These are phyloP conservation scores for Cladosporium sp. DNA, from an alignment of 2,329 filamentous ascomycete species.

Conservation along the genomic window DNA sequence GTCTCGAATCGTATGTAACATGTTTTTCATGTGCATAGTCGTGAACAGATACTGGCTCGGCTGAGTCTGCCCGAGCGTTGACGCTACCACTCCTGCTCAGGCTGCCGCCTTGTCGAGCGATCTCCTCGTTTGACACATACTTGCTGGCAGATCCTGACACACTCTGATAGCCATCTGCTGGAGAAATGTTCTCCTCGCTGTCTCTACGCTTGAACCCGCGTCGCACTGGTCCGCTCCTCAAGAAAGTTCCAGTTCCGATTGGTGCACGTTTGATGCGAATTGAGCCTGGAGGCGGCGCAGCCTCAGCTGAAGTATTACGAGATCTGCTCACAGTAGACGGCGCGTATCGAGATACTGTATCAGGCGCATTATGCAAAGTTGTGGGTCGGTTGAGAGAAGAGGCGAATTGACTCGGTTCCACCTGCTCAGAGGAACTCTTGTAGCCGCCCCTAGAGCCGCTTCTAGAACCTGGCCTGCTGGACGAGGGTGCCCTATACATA, in stretches of 20 bases:
- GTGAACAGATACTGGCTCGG: conserved; percentile 32
- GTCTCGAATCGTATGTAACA: conserved; percentile 21
- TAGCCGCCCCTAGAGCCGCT: conserved; percentile 25
- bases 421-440: conserved; percentile 6
- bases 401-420: conserved; percentile 3
- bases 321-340: conserved; percentile 46
- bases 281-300: conserved; percentile 64
- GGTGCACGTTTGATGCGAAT: conserved; percentile 74
- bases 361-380: conserved; percentile 47
- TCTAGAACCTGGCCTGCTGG: conserved; percentile 30
- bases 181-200: conserved; percentile 43
- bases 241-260: conserved; percentile 69
- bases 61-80: conserved; percentile 28
- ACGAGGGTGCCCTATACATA: conserved; percentile 20
- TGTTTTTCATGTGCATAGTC: conserved; percentile 30
- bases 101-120: conserved; percentile 14
- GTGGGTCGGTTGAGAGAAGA: conserved; percentile 26
- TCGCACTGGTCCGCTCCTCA: conserved; percentile 70
- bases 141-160: conserved; percentile 27
- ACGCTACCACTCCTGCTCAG: conserved; percentile 30
- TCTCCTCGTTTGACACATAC: conserved; percentile 12
- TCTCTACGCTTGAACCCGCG: conserved; percentile 62
- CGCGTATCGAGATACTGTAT: conserved; percentile 37
- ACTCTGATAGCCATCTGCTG: conserved; percentile 29
- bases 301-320: conserved; percentile 54